Base-by-base conservation (phyloP, 805 yeast species). In the Ogataea trehalophila region DNA sequence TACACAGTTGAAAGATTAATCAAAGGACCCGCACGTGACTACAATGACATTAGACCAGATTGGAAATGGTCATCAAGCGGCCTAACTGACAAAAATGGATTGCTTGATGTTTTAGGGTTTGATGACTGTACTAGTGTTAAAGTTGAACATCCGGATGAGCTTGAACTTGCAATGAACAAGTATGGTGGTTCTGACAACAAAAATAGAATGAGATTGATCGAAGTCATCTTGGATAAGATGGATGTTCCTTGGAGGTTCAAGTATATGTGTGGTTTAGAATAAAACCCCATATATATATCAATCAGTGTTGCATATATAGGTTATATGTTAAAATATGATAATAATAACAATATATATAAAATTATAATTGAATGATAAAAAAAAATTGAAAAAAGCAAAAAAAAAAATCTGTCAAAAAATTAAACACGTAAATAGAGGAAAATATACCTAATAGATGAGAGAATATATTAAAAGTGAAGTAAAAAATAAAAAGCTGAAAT, bases 1-100 rank as follows among this genome's bases (percentile, higher is more conserved):
- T 91, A 91, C 69, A 85, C 96, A 0, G 89, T 91, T 43, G 97
- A 91, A 70, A 79, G 97, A 62, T 79, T 83, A 22, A 87, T 91
- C 56, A 78, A 82, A 61, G 97, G 97, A 5, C 85, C 88, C 29
- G 69, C 76, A 26, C 79, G 87, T 61, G 66, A 76, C 1, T 91
- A 90, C 66, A 91, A 91, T 64, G 96, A 90, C 57, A 83, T 91
- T 49, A 79, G 83, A 62, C 84, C 85, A 38, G 65, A 74, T 49
- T 91, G 97, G 96, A 73, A 84, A 52, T 90, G 95, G 95, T 68
- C 79, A 49, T 26, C 31, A 26, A 26, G 31, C 9, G 31, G 31
- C 2, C 13, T 8, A 26, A 3, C 31, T 26, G 31, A 13, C 3
- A 9, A 3, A 11, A 75, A 83, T 2, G 68, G 78, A 49, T 68